Evolutionary conservation across 345 rosid genomes (phyloP).

Genomic region (Sonneratia alba): DNA sequence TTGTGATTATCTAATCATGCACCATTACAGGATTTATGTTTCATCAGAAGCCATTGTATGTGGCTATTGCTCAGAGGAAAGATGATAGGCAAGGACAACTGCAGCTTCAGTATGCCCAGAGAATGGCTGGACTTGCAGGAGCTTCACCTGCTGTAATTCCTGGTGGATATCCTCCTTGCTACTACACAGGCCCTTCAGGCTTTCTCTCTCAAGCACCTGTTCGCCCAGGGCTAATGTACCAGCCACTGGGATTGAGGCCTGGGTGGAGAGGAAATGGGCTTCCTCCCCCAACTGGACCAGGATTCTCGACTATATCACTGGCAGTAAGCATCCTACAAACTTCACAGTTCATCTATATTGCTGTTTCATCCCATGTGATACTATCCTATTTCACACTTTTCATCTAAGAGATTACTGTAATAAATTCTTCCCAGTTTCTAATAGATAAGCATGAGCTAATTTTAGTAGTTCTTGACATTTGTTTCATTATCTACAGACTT

Average conservation of each 20-base stretch:
- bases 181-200: constrained; percentile 46
- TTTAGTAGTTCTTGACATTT: neutral
- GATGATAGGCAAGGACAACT: constrained; percentile 55
- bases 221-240: constrained; percentile 46
- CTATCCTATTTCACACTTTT: neutral
- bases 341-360: neutral
- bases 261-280: constrained; percentile 45
- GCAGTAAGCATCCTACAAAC: constrained; percentile 28
- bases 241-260: constrained; percentile 44
- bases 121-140: constrained; percentile 35
- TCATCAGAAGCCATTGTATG: constrained; percentile 58
- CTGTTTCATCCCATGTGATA: neutral
- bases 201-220: constrained; percentile 39
- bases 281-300: constrained; percentile 39
- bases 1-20: constrained; percentile 5
- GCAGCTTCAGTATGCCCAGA: constrained; percentile 44
- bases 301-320: constrained; percentile 37
- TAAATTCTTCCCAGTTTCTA: neutral
- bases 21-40: constrained; percentile 39
- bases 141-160: constrained; percentile 45
- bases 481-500: constrained; percentile 23
- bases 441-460: neutral
- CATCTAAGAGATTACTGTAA: neutral
- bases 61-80: constrained; percentile 70
- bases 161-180: constrained; percentile 50